Evolutionary conservation across 106 monocot species (phyloP).

Genomic region (Posidonia australis): DNA sequence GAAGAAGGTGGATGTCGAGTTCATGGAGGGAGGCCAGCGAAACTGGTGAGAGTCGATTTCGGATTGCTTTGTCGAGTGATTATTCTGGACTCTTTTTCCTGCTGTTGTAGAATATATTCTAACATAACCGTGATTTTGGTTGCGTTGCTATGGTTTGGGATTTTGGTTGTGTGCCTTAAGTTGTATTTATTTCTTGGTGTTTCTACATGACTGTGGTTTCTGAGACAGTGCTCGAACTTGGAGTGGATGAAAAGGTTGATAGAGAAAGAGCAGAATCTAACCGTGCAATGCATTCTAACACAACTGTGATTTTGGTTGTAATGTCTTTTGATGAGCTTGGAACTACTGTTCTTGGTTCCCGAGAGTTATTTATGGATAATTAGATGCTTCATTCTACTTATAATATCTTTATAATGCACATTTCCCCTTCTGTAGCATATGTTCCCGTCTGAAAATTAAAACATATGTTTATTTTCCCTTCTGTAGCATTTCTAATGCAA

Average conservation of each 20-base stretch:
- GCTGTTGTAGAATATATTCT: not conserved
- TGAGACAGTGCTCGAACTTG: too few species aligned
- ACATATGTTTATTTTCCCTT: too few species aligned
- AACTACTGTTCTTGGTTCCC: not conserved
- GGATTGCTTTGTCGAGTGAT: not conserved
- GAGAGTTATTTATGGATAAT: not conserved
- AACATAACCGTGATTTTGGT: not conserved
- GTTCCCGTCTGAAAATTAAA: too few species aligned
- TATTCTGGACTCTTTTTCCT: not conserved
- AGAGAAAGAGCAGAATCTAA: not conserved
- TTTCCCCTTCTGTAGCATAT: too few species aligned
- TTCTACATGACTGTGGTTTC: not conserved
- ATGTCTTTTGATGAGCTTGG: not conserved
- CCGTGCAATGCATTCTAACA: not conserved
- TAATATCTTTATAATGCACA: too few species aligned
- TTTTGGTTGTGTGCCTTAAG: not conserved
- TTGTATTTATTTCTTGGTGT: not conserved
- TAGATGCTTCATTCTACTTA: not conserved
- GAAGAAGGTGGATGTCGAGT: conserved; percentile 48
- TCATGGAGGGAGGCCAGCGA: conserved; percentile 81
- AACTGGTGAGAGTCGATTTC: conserved; percentile 53
- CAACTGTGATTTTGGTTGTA: not conserved
- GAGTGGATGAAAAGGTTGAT: not conserved
- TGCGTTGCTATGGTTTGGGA: not conserved
- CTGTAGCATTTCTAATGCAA: too few species aligned